phyloP scores from a whole-genome alignment of 306 rosid species.

The Vigna reflexopilosa region DNA sequence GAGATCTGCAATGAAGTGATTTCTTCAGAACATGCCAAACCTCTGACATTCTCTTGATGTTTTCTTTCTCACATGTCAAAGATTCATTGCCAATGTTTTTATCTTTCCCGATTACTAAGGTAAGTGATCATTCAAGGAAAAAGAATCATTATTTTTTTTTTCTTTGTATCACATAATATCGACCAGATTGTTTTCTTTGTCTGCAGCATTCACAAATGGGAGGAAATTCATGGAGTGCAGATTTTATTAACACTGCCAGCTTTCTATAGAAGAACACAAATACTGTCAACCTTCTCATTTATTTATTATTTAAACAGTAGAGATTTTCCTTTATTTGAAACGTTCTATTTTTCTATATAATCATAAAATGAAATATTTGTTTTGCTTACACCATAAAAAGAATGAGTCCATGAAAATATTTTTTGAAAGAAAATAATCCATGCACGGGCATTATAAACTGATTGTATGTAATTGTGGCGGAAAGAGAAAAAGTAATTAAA shows the following conservation, averaged over 20 bases:
- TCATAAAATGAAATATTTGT: too few relatives aligned
- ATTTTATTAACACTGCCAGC: neutral
- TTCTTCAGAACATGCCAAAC: constrained; percentile 53
- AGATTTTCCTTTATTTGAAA: neutral
- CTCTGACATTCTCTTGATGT: constrained; percentile 45
- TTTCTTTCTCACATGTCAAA: neutral
- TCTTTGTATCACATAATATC: neutral
- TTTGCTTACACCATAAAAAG: too few relatives aligned
- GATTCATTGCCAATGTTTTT: neutral
- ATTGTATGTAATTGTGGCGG: too few relatives aligned
- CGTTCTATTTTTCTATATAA: too few relatives aligned
- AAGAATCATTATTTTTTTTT: neutral
- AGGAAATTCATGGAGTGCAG: neutral
- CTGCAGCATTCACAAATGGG: constrained; percentile 13
- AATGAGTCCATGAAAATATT: too few relatives aligned
- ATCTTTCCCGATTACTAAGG: constrained; percentile 12
- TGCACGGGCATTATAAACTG: too few relatives aligned
- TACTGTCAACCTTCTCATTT: neutral
- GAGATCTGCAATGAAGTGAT: constrained; percentile 53
- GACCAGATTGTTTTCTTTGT: constrained; percentile 25
- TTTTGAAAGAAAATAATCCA: too few relatives aligned
- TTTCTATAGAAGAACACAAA: neutral
- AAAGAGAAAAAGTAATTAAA: too few relatives aligned
- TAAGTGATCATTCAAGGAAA: constrained; percentile 32
- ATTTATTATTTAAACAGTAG: neutral